Percentiles rank a stretch among this genome's conserved stretches.
Conservation (phyloP, 139 green algal genomes). For the Marvania coccoides region DNA sequence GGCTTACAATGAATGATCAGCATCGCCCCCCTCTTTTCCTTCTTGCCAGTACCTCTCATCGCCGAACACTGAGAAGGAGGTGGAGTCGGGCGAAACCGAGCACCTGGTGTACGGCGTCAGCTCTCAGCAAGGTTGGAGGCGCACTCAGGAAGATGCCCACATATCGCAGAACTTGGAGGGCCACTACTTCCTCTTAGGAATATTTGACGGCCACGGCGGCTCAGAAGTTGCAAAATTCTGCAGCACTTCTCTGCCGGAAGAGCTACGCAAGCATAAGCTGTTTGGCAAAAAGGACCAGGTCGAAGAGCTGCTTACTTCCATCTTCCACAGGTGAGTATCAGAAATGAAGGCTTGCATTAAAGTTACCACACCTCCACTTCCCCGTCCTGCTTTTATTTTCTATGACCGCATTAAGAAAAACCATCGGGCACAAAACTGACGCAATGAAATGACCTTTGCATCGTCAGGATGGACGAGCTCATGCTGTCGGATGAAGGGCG, state of each 20-base stretch:
- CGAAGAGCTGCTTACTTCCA: slow-evolving; percentile 44
- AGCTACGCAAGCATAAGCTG: slow-evolving; percentile 52
- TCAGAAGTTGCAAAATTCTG: slow-evolving; percentile 84
- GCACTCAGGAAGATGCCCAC: slow-evolving; percentile 28
- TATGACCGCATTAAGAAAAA: too few relatives aligned
- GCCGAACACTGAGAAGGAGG: slow-evolving; percentile 19
- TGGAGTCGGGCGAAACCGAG: neutral
- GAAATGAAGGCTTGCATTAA: too few relatives aligned
- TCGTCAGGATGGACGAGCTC: slow-evolving; percentile 28
- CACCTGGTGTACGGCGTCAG: slow-evolving; percentile 12
- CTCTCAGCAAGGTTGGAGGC: slow-evolving; percentile 27
- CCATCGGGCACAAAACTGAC: too few relatives aligned
- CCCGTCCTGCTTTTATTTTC: too few relatives aligned
- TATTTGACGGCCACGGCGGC: slow-evolving; percentile 70
- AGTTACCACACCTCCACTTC: too few relatives aligned
- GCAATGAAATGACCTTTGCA: too few relatives aligned
- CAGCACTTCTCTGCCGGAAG: slow-evolving; percentile 59
- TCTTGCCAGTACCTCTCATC: neutral
- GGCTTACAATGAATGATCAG: too few relatives aligned
- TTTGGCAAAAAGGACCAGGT: slow-evolving; percentile 52
- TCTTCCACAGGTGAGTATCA: too few relatives aligned
- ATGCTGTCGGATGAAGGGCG: slow-evolving; percentile 23
- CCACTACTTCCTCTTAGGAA: slow-evolving; percentile 60
- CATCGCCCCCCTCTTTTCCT: too few relatives aligned
- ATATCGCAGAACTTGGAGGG: slow-evolving; percentile 8